These are phyloP conservation scores for Neocallimastix lanati DNA, from an alignment of 192 early-diverging fungal species.

Conservation along the genomic window DNA sequence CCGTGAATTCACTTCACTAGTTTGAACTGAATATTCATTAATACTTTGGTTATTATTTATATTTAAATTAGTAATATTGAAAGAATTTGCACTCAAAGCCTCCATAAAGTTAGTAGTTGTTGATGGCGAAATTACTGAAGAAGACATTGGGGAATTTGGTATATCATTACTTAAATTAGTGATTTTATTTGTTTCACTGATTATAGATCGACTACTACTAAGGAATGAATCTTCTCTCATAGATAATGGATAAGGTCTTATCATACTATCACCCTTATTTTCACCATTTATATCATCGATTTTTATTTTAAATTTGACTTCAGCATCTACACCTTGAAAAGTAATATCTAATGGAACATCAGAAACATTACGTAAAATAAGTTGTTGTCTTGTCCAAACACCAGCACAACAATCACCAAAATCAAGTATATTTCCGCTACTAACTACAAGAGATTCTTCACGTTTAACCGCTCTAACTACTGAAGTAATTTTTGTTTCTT, in stretches of 20 bases:
- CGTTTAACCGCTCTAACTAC: too few relatives aligned
- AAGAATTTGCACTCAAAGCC: neutral
- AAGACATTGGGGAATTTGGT: neutral
- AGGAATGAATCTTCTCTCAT: neutral
- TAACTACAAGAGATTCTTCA: conserved; percentile 54
- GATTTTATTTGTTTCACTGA: neutral
- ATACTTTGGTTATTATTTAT: neutral
- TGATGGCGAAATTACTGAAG: neutral
- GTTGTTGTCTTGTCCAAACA: conserved; percentile 57
- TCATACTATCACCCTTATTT: neutral
- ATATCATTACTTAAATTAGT: neutral
- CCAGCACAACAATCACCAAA: conserved; percentile 90
- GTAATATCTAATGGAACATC: conserved; percentile 52
- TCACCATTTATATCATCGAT: conserved; percentile 1
- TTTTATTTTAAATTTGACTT: conserved; percentile 29
- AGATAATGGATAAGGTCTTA: neutral
- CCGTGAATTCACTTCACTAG: neutral
- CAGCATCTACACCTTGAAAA: conserved; percentile 19
- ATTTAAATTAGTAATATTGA: neutral
- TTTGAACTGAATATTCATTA: neutral
- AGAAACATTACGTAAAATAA: conserved; percentile 65
- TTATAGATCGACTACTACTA: neutral
- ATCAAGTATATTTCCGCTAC: conserved; percentile 56
- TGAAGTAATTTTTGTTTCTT: too few relatives aligned
- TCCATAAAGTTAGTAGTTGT: neutral